Evolutionary conservation across 805 yeast genomes (phyloP).

Genomic region (Candida lessepsii): DNA sequence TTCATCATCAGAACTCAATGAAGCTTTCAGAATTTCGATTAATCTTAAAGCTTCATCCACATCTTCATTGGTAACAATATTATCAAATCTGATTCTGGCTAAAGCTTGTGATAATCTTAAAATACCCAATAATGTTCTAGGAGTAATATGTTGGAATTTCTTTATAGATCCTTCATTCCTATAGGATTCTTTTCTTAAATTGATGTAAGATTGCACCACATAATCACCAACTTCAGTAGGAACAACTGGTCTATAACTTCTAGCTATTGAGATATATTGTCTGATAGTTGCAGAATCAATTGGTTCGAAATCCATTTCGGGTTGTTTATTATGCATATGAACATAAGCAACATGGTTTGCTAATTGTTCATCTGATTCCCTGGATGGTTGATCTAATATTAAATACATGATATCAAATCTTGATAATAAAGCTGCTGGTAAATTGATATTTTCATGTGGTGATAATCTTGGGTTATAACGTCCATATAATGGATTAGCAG

Average conservation of each 20-base stretch:
- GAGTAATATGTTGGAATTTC: constrained; percentile 90
- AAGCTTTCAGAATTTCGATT: constrained; percentile 78
- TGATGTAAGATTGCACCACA: constrained; percentile 81
- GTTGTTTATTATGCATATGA: constrained; percentile 90
- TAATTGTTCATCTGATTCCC: constrained; percentile 77
- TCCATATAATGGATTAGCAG: constrained; percentile 97
- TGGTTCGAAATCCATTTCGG: constrained; percentile 72
- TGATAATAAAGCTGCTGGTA: constrained; percentile 94
- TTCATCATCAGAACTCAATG: constrained; percentile 59
- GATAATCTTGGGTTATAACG: constrained; percentile 87
- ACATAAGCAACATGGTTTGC: constrained; percentile 95
- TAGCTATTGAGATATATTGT: constrained; percentile 83
- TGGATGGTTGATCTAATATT: constrained; percentile 78
- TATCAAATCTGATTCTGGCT: constrained; percentile 82
- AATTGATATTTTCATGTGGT: constrained; percentile 91
- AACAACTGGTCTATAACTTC: constrained; percentile 80
- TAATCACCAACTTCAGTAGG: constrained; percentile 82
- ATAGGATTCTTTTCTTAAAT: constrained; percentile 89
- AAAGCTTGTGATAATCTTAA: constrained; percentile 91
- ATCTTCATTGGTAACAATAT: constrained; percentile 69
- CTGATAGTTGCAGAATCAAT: constrained; percentile 77
- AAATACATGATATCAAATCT: constrained; percentile 90
- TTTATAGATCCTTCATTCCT: constrained; percentile 70
- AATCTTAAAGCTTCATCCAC: constrained; percentile 95
- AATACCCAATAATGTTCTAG: constrained; percentile 89